A percentile compares a stretch with the other conserved stretches of the same genome.
Conservation (phyloP, 164 flowering plant genomes). For the Vitis labrusca region DNA sequence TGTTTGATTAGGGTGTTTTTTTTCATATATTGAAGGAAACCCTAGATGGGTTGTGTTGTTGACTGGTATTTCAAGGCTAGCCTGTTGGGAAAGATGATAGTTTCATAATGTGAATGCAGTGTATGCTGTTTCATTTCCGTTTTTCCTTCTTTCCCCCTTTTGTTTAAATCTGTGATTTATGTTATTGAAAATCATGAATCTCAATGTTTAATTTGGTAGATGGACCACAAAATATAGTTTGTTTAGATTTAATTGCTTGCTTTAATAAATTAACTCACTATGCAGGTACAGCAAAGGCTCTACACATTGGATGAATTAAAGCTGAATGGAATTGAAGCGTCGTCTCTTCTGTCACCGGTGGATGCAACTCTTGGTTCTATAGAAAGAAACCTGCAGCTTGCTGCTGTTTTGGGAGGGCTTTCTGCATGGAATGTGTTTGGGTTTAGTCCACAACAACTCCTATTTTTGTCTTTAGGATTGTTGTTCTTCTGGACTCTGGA, state of each 20-base stretch:
- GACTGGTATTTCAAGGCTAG: too few relatives aligned
- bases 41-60: too few relatives aligned
- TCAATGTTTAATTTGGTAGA: too few relatives aligned
- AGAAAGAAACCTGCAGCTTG: conserved; percentile 71
- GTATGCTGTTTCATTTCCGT: too few relatives aligned
- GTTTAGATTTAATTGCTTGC: background rate
- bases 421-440: conserved; percentile 64
- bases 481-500: conserved; percentile 78
- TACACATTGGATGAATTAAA: conserved; percentile 88
- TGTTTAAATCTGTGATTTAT: too few relatives aligned
- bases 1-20: too few relatives aligned
- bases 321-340: conserved; percentile 76
- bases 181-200: too few relatives aligned
- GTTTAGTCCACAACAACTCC: conserved; percentile 47
- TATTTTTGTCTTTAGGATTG: conserved; percentile 59
- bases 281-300: conserved; percentile 82
- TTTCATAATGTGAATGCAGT: too few relatives aligned
- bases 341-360: conserved; percentile 68
- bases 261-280: background rate
- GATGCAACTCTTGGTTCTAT: conserved; percentile 76
- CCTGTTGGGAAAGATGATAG: too few relatives aligned
- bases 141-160: too few relatives aligned
- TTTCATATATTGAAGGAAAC: too few relatives aligned
- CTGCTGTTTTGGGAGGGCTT: conserved; percentile 56
- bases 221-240: too few relatives aligned